Conservation (phyloP, 2,329 filamentous ascomycete species). For the Pseudocercospora macadamiae region DNA sequence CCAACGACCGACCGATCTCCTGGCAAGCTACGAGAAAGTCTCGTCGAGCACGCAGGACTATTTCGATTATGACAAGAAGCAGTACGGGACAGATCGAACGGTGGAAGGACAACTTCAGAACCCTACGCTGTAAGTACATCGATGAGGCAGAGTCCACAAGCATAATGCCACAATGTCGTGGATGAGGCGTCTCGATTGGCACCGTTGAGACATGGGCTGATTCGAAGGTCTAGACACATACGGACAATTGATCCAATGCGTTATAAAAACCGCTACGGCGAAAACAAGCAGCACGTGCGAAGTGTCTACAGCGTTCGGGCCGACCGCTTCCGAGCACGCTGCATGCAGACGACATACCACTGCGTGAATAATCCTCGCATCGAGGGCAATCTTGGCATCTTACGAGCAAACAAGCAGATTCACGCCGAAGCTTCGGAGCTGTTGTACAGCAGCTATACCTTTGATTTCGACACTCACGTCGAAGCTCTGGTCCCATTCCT, state of each 20-base stretch:
- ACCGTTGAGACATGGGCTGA: no score
- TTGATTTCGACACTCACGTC: constrained; percentile 63
- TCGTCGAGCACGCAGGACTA: constrained; percentile 44
- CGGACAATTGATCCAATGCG: constrained; percentile 48
- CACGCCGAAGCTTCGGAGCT: constrained; percentile 60
- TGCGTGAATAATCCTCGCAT: constrained; percentile 46
- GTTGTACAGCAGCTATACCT: constrained; percentile 60
- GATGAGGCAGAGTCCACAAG: no score
- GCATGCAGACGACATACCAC: constrained; percentile 59
- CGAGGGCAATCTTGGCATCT: constrained; percentile 38
- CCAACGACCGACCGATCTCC: constrained; percentile 31
- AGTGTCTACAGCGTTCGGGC: constrained; percentile 44
- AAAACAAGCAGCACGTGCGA: constrained; percentile 35
- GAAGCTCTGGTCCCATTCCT: constrained; percentile 65
- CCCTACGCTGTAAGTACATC: no score
- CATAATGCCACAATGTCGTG: no score
- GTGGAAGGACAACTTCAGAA: constrained; percentile 26
- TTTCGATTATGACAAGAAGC: constrained; percentile 44
- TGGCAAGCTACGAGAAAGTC: constrained; percentile 35
- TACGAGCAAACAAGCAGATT: constrained; percentile 45
- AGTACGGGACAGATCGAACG: constrained; percentile 21
- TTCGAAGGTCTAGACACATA: no score
- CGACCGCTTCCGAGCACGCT: constrained; percentile 47
- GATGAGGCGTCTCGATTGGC: no score
- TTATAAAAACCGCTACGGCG: constrained; percentile 30